Conservation (phyloP, 2,329 filamentous ascomycete species). For the Beauveria australis region DNA sequence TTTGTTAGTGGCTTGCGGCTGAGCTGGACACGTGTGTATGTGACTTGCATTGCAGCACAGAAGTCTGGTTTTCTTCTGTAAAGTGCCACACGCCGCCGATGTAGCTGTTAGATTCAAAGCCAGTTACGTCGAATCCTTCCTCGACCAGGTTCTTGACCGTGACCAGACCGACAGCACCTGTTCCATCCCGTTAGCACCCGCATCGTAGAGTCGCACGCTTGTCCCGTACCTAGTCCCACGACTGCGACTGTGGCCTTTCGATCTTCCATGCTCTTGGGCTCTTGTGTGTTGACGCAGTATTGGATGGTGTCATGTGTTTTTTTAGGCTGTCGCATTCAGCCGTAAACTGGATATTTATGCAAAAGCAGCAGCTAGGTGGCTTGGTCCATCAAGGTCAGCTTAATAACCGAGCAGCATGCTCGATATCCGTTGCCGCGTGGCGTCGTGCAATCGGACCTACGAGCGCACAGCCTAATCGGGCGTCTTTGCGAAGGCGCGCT, state of each 20-base stretch:
- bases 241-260: background rate
- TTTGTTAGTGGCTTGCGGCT: background rate
- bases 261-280: background rate
- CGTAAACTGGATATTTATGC: background rate
- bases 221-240: background rate
- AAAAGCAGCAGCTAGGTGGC: background rate
- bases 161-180: background rate
- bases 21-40: background rate
- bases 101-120: constrained; percentile 32
- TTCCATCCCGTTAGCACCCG: background rate
- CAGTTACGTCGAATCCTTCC: constrained; percentile 35
- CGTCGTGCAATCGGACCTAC: background rate
- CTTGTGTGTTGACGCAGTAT: background rate
- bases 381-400: background rate
- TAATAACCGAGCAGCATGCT: background rate
- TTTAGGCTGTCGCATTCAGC: background rate
- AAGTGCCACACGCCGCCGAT: constrained; percentile 37
- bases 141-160: constrained; percentile 26
- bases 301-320: background rate
- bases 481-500: background rate
- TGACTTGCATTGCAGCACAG: constrained; percentile 26
- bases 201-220: background rate
- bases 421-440: background rate
- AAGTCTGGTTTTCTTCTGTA: constrained; percentile 28
- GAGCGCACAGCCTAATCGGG: background rate